Percentiles rank a stretch among this genome's conserved stretches.
Evolutionary conservation across 805 yeast genomes (phyloP).

Genomic region (Metschnikowia shivogae): DNA sequence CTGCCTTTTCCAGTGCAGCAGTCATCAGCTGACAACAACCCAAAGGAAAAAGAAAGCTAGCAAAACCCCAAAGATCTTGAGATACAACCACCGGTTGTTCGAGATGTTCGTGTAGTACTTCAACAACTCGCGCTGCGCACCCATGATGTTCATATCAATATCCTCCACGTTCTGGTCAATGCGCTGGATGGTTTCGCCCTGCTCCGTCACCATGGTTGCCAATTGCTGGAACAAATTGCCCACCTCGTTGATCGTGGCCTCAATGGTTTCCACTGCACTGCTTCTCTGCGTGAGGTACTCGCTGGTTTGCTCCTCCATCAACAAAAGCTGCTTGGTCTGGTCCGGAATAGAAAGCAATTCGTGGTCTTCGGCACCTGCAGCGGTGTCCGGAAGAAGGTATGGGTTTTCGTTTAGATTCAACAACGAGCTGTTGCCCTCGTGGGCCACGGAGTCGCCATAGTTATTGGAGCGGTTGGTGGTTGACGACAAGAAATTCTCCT

Average conservation of each 20-base stretch:
- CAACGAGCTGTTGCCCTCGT: constrained; percentile 11
- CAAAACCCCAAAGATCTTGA: constrained; percentile 83
- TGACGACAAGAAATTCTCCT: constrained; percentile 74
- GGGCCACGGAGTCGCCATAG: constrained; percentile 25
- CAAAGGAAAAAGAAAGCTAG: constrained; percentile 71
- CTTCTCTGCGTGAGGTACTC: constrained; percentile 79
- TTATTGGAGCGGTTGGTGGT: constrained; percentile 29
- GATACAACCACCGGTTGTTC: constrained; percentile 87
- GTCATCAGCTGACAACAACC: constrained; percentile 62
- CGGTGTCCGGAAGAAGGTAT: constrained; percentile 23
- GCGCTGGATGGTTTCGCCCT: constrained; percentile 92
- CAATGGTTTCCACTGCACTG: constrained; percentile 92
- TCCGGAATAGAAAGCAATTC: constrained; percentile 71
- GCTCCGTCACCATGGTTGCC: constrained; percentile 97
- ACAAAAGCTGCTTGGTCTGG: constrained; percentile 72
- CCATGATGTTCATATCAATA: constrained; percentile 79
- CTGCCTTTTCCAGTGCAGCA: neutral
- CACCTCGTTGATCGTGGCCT: constrained; percentile 94
- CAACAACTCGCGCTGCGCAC: constrained; percentile 90
- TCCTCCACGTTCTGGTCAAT: constrained; percentile 95
- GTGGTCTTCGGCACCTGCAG: constrained; percentile 21
- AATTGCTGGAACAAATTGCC: constrained; percentile 91
- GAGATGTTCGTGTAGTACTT: constrained; percentile 86
- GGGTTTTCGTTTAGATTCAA: constrained; percentile 37
- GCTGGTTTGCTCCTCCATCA: constrained; percentile 78